Base-by-base conservation (phyloP, 768 basidiomycete genomes). In the Serendipita sp. region DNA sequence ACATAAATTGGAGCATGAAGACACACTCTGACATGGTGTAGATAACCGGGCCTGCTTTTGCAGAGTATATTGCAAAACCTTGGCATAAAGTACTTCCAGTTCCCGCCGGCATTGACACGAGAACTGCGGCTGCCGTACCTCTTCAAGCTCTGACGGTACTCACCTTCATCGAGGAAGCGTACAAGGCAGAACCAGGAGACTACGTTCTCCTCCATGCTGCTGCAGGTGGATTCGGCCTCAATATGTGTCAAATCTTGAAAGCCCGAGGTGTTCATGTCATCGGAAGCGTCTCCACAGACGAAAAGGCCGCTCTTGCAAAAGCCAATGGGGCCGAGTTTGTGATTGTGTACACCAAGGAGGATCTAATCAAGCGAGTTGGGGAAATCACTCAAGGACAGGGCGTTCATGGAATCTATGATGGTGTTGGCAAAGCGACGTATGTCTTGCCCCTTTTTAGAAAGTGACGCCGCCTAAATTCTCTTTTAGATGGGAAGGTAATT, bases 341-440 rank as follows among this genome's bases (percentile, higher is more conserved):
- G 58, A 85, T 97, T 66, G 72, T 93, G 45, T 92, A 92, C 74
- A 70, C 71, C 11, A 76, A 80, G 53, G 88, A 90, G 70, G 80
- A 90, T 66, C 86, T 86, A 0, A 86, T 89, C 10, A 71, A 86
- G 68, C 80, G 84, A 51, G 88, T 89, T 15, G 72, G 86, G 64
- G 84, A 88, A 69, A 74, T 92, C 64, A 92, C 91, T 0, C 82
- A 83, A 46, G 89, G 88, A 4, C 79, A 84, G 68, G 89, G 91
- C 15, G 89, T 92, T 3, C 82, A 95, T 67, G 94, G 83, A 15
- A 81, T 92, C 28, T 95, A 87, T 70, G 95, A 99, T 70, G 95
- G 95, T 34, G 92, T 99, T n/a, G 95, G 95, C 1, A 94, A 89
- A 77, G 89, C 92, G 72, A 97, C 93, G 82, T 94, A 75, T 65